Evolutionary conservation across 331 rosid species (phyloP), one percentile per base, ranked within the genome.

Genomic region (Malus hybrid): DNA sequence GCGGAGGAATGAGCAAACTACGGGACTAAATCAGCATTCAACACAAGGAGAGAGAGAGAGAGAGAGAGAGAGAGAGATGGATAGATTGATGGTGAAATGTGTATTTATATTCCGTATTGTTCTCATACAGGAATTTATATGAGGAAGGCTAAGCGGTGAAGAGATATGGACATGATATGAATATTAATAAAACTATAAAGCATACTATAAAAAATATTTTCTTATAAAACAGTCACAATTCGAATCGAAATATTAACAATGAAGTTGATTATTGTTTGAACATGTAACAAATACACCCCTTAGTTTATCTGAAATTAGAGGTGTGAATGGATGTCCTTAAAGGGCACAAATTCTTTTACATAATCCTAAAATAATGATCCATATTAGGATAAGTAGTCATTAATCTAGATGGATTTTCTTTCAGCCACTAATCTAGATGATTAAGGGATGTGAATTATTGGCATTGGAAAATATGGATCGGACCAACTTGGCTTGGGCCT

Each of bases 1-100:
- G 84, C 86, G 89, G 90, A 83, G 83, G 88, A 87, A 80, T 76
- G 92, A 85, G 86, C 90, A 82, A 87, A 92, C 81, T 88, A 42
- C 83, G 90, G 87, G 93, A 86, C 78, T 79, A 82, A 82, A 83
- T 86, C 92, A 89, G 91, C 93, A 88, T 90, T 87, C 85, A 90
- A 84, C 86, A 62, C 83, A 73, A 59, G 54, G 75, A 48, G 83
- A 36, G 85, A 64, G 39, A 81, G 77, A 50, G 77, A 48, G 80
- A 52, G 89, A 87, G 78, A 75, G 90, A 89, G 44, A 36, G 44
- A 36, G 44, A 36, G 10, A 7, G 42, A 7, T 8, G 11, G 44
- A 36, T 36, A 36, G 44, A 39, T 39, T 39, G 46, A 39, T 81
- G 86, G 81, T 67, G 89, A 87, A 83, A 61, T 83, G 78, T 80